These are phyloP conservation scores for Rhynchospora pubera DNA, from an alignment of 176 grass and related monocot species.

Conservation along the genomic window DNA sequence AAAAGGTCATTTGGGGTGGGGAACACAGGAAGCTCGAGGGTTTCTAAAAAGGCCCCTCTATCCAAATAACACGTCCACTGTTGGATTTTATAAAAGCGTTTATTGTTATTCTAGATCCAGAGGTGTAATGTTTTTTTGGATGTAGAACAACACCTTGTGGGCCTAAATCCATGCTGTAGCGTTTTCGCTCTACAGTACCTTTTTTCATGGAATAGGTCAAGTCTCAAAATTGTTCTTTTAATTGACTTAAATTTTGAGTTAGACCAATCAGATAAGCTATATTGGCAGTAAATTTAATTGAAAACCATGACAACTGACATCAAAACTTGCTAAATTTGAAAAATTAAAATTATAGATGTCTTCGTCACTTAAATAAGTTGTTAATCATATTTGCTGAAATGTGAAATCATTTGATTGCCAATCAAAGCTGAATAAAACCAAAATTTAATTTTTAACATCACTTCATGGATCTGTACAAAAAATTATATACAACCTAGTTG, in stretches of 20 bases:
- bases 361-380: not conserved
- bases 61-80: not conserved
- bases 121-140: not conserved
- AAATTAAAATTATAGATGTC: not conserved
- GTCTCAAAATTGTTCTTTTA: not conserved
- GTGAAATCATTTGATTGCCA: not conserved
- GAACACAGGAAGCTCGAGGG: not conserved
- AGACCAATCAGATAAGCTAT: not conserved
- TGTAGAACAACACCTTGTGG: not conserved
- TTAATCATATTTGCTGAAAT: not conserved
- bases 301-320: not conserved
- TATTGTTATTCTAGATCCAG: not conserved
- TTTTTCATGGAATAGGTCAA: not conserved
- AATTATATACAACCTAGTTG: not conserved
- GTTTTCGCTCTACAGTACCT: not conserved
- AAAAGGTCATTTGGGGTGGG: not conserved
- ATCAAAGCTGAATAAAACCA: not conserved
- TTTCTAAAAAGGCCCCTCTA: not conserved
- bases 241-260: not conserved
- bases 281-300: not conserved
- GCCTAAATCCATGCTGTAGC: not conserved
- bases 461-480: not conserved
- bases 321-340: not conserved
- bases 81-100: constrained; percentile 2
- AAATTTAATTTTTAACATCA: not conserved